Evolutionary conservation across 345 rosid species (phyloP), one percentile per base, ranked within the genome.

Genomic region (Chamaenerion angustifolium): DNA sequence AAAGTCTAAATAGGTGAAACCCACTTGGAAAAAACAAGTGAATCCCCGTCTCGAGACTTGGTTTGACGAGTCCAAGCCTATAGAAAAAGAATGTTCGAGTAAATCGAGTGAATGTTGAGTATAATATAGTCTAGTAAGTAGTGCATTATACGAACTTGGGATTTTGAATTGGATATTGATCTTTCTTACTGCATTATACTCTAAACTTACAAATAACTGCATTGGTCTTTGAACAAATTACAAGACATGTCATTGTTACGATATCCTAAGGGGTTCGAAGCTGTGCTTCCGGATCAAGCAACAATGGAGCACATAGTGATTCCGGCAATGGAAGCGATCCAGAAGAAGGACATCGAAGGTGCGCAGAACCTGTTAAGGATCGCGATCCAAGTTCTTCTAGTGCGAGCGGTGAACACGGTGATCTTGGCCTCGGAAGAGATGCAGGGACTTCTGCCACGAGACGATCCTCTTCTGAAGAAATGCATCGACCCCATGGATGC

Each of bases 391-490:
- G 78, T 70, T 52, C 69, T 76, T 12, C 67, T 76, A 12, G 70
- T 73, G 27, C 55, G 76, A 47, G 78, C 74, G 3, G 78, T 73
- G 49, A 76, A 70, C 60, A 52, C 57, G 44, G 56, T 73, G 4
- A 56, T 70, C 53, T 61, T 76, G 0, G 78, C 68, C 1, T 76
- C 74, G 0, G 72, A 76, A 5, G 70, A 67, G 16, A 57, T 70
- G 68, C 53, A 45, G 11, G 63, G 58, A 45, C 48, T 69, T 43
- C 63, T 72, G 40, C 76, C 73, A 40, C 63, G 8, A 11, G 65
- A 72, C 21, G 82, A 76, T 56, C 82, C 82, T 47, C 78, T 76
- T 54, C 69, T 70, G 56, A 63, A 51, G 56, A 76, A 73, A 63
- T 76, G 82, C 56, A 61, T 65, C 1, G 58, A 76, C 23, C 82